phyloP scores from a whole-genome alignment of 179 eudicot genomes.

The Beta macrorhiza region DNA sequence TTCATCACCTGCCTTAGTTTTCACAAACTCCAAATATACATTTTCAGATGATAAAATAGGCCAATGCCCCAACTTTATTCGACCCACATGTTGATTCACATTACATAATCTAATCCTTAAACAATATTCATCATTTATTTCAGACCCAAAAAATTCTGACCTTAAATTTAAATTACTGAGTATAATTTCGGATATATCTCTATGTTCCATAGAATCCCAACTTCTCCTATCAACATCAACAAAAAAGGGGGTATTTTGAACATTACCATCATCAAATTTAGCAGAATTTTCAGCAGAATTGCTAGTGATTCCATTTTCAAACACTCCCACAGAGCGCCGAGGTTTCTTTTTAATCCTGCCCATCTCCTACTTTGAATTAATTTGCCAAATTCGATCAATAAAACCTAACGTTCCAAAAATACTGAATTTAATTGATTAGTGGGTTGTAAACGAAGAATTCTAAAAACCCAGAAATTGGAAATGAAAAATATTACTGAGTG shows the following conservation, averaged over 20 bases:
- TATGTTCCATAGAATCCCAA: slow-evolving; percentile 59
- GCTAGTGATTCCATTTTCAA: slow-evolving; percentile 17
- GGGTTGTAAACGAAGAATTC: neutral
- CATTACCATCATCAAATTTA: slow-evolving; percentile 1
- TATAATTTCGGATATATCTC: slow-evolving; percentile 77
- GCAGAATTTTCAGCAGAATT: slow-evolving; percentile 19
- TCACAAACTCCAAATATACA: slow-evolving; percentile 50
- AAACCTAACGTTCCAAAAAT: neutral
- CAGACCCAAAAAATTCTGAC: slow-evolving; percentile 42
- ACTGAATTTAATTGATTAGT: neutral
- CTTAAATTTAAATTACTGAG: slow-evolving; percentile 49
- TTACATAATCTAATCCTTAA: slow-evolving; percentile 61
- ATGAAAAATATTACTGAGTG: neutral
- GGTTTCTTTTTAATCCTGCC: slow-evolving; percentile 46
- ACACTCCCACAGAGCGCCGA: slow-evolving; percentile 30
- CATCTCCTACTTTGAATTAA: slow-evolving; percentile 21
- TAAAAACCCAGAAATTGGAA: neutral
- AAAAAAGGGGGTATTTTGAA: slow-evolving; percentile 32
- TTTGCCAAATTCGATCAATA: slow-evolving; percentile 5
- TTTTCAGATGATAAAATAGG: slow-evolving; percentile 53
- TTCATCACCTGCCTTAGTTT: slow-evolving; percentile 33
- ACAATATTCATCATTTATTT: slow-evolving; percentile 41
- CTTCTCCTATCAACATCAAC: slow-evolving; percentile 55
- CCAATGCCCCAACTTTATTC: slow-evolving; percentile 73
- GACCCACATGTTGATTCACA: slow-evolving; percentile 42